phyloP scores from a whole-genome alignment of 2,329 filamentous ascomycete genomes.

The Clonostachys chloroleuca region DNA sequence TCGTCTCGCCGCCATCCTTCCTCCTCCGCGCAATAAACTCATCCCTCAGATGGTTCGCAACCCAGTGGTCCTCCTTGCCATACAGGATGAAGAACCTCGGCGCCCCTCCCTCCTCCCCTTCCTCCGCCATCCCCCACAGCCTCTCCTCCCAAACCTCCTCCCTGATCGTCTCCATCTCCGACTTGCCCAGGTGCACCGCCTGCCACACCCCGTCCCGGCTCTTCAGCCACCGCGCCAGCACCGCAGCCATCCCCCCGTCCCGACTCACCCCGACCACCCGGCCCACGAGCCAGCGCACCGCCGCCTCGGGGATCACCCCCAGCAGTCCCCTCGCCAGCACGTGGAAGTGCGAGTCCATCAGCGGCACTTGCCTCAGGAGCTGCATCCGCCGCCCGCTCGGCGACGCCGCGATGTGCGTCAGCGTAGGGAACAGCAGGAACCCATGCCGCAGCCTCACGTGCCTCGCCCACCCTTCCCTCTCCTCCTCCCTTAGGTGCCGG shows the following conservation, averaged over 20 bases:
- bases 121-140: conserved; percentile 43
- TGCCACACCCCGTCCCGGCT: conserved; percentile 56
- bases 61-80: conserved; percentile 58
- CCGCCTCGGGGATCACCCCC: conserved; percentile 27
- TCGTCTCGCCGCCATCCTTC: conserved; percentile 32
- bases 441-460: conserved; percentile 41
- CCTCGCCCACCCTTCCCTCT: conserved; percentile 21
- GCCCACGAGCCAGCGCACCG: conserved; percentile 41
- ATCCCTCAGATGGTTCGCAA: conserved; percentile 50
- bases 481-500: conserved; percentile 35
- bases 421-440: conserved; percentile 69
- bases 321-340: conserved; percentile 34
- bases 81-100: conserved; percentile 58
- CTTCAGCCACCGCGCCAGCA: conserved; percentile 40
- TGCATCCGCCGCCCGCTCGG: conserved; percentile 41
- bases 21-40: conserved; percentile 43
- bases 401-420: conserved; percentile 65
- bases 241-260: conserved; percentile 21
- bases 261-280: conserved; percentile 32
- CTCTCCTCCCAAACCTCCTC: conserved; percentile 56
- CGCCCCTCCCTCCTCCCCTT: conserved; percentile 3
- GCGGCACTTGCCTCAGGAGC: conserved; percentile 32
- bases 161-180: conserved; percentile 55
- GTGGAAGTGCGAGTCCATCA: conserved; percentile 34
- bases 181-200: conserved; percentile 51